Percentiles rank a stretch among this genome's conserved stretches.
Conservation (phyloP, 176 grass and related monocot species). For the Zoysia pacifica region DNA sequence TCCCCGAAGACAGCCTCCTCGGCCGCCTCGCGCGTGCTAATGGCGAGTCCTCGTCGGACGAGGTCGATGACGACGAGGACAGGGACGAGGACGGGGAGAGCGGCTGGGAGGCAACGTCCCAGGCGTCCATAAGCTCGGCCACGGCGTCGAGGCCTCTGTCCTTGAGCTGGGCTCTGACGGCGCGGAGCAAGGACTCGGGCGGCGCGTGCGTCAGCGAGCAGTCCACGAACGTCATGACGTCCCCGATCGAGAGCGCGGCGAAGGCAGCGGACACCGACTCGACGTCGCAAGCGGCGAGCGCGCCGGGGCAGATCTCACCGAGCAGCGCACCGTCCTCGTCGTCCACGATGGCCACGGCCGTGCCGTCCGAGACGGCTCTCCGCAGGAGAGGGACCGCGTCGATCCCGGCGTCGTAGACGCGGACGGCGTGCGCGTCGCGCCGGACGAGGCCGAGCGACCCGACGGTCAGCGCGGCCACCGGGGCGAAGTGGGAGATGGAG, state of each 20-base stretch:
- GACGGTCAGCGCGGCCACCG: constrained; percentile 51
- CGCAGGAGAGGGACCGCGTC: constrained; percentile 53
- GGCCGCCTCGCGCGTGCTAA: neutral
- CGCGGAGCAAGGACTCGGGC: constrained; percentile 48
- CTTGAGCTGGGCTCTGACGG: constrained; percentile 43
- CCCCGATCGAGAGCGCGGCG: constrained; percentile 49
- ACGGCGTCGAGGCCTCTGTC: constrained; percentile 50
- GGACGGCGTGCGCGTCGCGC: constrained; percentile 45
- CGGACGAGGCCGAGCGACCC: constrained; percentile 63
- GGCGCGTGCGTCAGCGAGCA: constrained; percentile 35
- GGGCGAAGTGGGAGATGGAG: constrained; percentile 62
- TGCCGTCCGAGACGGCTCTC: constrained; percentile 35
- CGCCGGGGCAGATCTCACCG: constrained; percentile 60
- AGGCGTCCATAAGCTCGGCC: constrained; percentile 44
- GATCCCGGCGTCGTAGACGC: constrained; percentile 48
- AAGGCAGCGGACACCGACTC: constrained; percentile 39
- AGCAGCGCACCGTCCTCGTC: constrained; percentile 45
- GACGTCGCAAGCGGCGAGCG: constrained; percentile 50
- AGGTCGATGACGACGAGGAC: constrained; percentile 21
- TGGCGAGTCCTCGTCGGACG: constrained; percentile 57
- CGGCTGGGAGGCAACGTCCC: constrained; percentile 6
- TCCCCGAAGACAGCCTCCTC: constrained; percentile 37
- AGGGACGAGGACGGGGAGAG: constrained; percentile 4
- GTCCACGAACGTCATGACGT: constrained; percentile 59
- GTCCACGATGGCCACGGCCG: constrained; percentile 62